Percentiles rank a stretch among this genome's conserved stretches.
Conservation (phyloP, 2,329 filamentous ascomycete genomes). For the Monilinia laxa region DNA sequence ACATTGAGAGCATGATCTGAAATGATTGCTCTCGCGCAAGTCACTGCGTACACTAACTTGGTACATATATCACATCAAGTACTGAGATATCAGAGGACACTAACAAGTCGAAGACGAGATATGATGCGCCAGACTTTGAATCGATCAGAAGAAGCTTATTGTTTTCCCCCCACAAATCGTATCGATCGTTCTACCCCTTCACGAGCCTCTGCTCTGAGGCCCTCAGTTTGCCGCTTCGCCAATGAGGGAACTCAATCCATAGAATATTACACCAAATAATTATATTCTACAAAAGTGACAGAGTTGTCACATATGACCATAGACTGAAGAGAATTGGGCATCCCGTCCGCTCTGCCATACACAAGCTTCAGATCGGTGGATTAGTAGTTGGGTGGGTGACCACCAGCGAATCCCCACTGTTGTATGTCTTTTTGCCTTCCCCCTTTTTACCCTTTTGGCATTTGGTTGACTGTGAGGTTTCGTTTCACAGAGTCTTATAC, state of each 20-base stretch:
- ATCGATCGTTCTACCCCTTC: background rate
- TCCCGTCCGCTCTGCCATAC: constrained; percentile 19
- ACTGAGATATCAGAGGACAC: background rate
- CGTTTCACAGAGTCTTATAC: too few relatives aligned
- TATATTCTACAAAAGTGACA: background rate
- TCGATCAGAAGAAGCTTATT: background rate
- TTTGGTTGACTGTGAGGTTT: background rate
- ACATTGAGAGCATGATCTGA: background rate
- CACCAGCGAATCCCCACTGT: constrained; percentile 20
- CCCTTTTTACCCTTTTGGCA: background rate
- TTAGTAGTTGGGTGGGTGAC: constrained; percentile 21
- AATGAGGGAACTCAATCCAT: too few relatives aligned
- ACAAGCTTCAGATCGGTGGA: constrained; percentile 20
- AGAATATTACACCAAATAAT: background rate
- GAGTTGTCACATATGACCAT: background rate
- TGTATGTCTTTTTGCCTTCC: background rate
- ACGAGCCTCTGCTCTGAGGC: background rate
- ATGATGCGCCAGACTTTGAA: background rate
- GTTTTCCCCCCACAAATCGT: background rate
- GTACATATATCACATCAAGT: background rate
- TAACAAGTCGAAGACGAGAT: background rate
- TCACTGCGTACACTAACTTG: background rate
- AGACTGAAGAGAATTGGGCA: constrained; percentile 21
- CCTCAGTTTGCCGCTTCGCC: too few relatives aligned
- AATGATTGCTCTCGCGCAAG: too few relatives aligned